These are phyloP conservation scores for Neoascochyta sp. DNA, from an alignment of 2,329 filamentous ascomycete species.

Conservation along the genomic window DNA sequence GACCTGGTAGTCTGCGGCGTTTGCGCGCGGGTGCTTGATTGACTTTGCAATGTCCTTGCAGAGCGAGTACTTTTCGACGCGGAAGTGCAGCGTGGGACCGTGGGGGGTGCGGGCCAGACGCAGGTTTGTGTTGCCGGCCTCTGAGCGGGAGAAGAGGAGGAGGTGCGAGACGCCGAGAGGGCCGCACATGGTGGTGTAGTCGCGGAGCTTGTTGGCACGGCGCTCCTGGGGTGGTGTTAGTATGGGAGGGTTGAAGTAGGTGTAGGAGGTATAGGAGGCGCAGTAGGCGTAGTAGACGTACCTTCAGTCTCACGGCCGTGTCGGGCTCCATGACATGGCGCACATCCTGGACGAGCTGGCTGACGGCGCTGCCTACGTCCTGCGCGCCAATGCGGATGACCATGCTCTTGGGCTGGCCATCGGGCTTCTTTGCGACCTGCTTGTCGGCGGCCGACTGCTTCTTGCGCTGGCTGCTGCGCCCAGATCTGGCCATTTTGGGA, in stretches of 20 bases:
- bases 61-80: conserved; percentile 90
- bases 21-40: conserved; percentile 76
- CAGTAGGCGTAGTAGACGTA: conserved; percentile 21
- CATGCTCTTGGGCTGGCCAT: conserved; percentile 86
- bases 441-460: conserved; percentile 36
- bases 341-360: conserved; percentile 87
- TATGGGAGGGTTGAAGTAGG: neutral
- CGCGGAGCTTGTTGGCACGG: conserved; percentile 78
- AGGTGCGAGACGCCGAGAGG: conserved; percentile 90
- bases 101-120: conserved; percentile 82
- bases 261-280: neutral
- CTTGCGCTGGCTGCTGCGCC: conserved; percentile 26
- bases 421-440: conserved; percentile 52
- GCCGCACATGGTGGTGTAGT: conserved; percentile 94
- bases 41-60: conserved; percentile 85
- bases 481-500: conserved; percentile 28
- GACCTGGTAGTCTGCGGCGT: conserved; percentile 74
- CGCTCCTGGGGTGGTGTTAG: conserved; percentile 58
- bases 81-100: conserved; percentile 89
- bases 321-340: conserved; percentile 93
- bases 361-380: conserved; percentile 86
- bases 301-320: conserved; percentile 80
- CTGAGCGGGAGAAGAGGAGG: conserved; percentile 86
- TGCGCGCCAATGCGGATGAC: conserved; percentile 95
- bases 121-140: conserved; percentile 87